A percentile compares a stretch with the other conserved stretches of the same genome.
phyloP scores from a whole-genome alignment of 352 stramenopile genomes.

The Phytophthora macrochlamydospora region DNA sequence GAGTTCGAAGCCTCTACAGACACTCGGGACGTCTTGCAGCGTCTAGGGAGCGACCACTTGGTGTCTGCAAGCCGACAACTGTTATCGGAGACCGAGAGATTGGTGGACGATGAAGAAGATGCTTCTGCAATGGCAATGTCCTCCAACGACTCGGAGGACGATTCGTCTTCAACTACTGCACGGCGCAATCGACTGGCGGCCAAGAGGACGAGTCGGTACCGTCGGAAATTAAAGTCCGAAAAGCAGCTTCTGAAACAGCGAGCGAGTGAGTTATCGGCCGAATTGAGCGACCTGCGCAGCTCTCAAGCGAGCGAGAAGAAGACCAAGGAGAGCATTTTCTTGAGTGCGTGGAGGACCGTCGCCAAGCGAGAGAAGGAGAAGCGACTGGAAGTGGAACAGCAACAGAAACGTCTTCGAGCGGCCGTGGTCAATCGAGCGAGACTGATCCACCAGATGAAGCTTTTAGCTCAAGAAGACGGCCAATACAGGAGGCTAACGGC shows the following conservation, averaged over 20 bases:
- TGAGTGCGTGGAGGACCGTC: slow-evolving; percentile 14
- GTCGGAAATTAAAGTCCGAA: slow-evolving; percentile 21
- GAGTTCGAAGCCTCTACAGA: not conserved
- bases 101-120: slow-evolving; percentile 5
- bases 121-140: not conserved
- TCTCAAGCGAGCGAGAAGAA: not conserved
- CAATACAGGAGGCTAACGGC: not conserved
- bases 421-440: slow-evolving; percentile 11
- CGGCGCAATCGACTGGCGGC: slow-evolving; percentile 10
- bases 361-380: slow-evolving; percentile 18
- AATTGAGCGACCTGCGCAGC: slow-evolving; percentile 1
- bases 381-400: slow-evolving; percentile 9
- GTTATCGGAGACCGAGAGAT: slow-evolving; percentile 17
- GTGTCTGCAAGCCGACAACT: slow-evolving; percentile 2
- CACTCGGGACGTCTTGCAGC: not conserved
- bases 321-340: not conserved
- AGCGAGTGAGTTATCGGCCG: slow-evolving; percentile 1
- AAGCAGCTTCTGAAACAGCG: slow-evolving; percentile 13
- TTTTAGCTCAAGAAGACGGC: slow-evolving; percentile 3
- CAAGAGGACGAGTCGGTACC: slow-evolving; percentile 15
- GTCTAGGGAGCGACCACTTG: not conserved
- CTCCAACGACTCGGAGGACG: not conserved
- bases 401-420: slow-evolving; percentile 11
- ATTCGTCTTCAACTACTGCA: not conserved
- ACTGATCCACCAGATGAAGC: slow-evolving; percentile 20